These are phyloP conservation scores for Nannochloropsis salina DNA, from an alignment of 108 stramenopile genomes.

Conservation along the genomic window DNA sequence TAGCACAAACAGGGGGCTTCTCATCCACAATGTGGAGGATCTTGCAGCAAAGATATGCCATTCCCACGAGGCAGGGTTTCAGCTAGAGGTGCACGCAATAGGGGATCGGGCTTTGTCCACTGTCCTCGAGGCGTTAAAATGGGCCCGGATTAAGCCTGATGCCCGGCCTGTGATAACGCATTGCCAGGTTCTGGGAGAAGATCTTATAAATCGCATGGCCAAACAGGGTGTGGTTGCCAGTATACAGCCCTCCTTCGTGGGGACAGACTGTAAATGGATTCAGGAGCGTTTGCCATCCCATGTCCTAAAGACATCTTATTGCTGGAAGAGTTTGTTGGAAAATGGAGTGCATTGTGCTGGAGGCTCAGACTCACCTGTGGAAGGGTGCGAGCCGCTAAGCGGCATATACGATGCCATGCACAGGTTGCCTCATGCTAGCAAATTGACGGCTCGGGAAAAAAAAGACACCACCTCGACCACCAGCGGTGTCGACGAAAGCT, in stretches of 20 bases:
- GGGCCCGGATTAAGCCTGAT: constrained; percentile 25
- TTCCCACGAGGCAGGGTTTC: constrained; percentile 37
- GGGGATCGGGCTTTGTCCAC: constrained; percentile 49
- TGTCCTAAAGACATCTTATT: constrained; percentile 36
- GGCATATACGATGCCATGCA: constrained; percentile 53
- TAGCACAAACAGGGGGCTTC: constrained; percentile 38
- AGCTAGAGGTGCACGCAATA: constrained; percentile 54
- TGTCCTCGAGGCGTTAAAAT: constrained; percentile 47
- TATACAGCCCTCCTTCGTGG: constrained; percentile 55
- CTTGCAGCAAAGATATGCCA: constrained; percentile 31
- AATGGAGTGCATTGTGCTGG: constrained; percentile 48
- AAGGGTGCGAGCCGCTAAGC: constrained; percentile 28
- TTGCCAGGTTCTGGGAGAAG: constrained; percentile 52
- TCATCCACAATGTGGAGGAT: constrained; percentile 32
- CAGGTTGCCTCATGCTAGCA: constrained; percentile 18
- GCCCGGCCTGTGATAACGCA: constrained; percentile 54
- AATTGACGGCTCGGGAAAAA: background rate
- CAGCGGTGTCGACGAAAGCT: background rate
- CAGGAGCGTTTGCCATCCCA: constrained; percentile 30
- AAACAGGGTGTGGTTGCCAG: constrained; percentile 41
- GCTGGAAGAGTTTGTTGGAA: constrained; percentile 45
- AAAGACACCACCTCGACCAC: background rate
- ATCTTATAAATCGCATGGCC: constrained; percentile 42
- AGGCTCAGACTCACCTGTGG: constrained; percentile 54
- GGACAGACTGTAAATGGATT: constrained; percentile 48